Conservation (phyloP, 352 stramenopile species). For the Globisporangium cederbergense region DNA sequence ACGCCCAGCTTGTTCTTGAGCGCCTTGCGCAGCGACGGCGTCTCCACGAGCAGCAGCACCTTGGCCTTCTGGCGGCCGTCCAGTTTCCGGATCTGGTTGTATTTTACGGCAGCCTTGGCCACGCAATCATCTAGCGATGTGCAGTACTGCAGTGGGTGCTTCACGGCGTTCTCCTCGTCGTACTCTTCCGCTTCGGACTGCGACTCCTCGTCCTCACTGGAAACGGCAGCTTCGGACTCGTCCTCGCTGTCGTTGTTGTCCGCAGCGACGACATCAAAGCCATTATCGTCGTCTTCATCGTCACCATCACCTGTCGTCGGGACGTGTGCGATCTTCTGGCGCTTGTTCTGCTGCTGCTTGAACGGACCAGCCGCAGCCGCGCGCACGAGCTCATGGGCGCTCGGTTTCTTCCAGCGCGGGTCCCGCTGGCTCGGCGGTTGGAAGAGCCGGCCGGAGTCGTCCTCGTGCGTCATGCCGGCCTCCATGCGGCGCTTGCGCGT, state of each 20-base stretch:
- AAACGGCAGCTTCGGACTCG: conserved; percentile 14
- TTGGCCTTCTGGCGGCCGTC: conserved; percentile 67
- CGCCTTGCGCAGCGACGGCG: conserved; percentile 49
- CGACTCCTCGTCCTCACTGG: conserved; percentile 19
- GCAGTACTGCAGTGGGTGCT: conserved; percentile 41
- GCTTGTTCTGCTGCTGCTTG: conserved; percentile 22
- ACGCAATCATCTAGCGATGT: conserved; percentile 50
- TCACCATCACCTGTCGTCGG: conserved; percentile 12
- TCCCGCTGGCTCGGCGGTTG: conserved; percentile 68
- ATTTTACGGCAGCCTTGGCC: conserved; percentile 30
- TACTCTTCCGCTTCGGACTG: conserved; percentile 21
- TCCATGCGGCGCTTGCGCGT: conserved; percentile 72
- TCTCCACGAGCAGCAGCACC: conserved; percentile 58
- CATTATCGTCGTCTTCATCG: conserved; percentile 19
- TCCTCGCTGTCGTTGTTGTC: conserved; percentile 17
- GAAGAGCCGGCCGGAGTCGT: conserved; percentile 66
- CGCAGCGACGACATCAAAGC: conserved; percentile 15
- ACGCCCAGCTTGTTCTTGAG: conserved; percentile 61
- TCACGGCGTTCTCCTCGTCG: conserved; percentile 18
- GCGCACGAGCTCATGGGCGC: conserved; percentile 34
- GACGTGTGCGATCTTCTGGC: conserved; percentile 31
- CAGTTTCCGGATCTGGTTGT: conserved; percentile 48
- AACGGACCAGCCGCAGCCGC: conserved; percentile 18
- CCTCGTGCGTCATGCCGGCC: conserved; percentile 52
- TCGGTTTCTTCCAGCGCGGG: conserved; percentile 73